A percentile compares a stretch with the other conserved stretches of the same genome.
Conservation (phyloP, 1,139 yeast species). For the Blastobotrys persicus region DNA sequence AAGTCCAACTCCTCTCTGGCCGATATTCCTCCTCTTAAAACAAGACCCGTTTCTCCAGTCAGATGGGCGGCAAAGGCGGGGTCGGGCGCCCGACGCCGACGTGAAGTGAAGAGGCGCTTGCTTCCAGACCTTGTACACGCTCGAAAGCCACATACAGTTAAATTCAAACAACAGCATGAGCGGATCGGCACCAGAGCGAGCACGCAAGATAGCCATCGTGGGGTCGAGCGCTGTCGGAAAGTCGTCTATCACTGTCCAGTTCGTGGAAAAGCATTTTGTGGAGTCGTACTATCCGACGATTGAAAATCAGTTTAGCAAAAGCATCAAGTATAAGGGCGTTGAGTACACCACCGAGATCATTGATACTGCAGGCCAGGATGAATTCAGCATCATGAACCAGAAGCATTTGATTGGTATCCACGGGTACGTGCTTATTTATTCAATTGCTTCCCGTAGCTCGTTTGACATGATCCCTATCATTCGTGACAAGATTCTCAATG, state of each 20-base stretch:
- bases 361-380: conserved; percentile 93
- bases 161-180: conserved; percentile 14
- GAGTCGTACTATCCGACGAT: conserved; percentile 92
- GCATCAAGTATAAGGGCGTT: conserved; percentile 65
- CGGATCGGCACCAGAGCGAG: conserved; percentile 37
- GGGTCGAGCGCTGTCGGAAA: conserved; percentile 92
- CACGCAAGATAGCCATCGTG: conserved; percentile 81
- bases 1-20: no score
- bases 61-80: no score
- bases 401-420: conserved; percentile 81
- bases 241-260: conserved; percentile 81
- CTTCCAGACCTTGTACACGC: no score
- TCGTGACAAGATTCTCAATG: conserved; percentile 78
- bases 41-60: background rate
- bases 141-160: background rate
- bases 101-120: no score
- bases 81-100: no score
- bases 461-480: conserved; percentile 76
- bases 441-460: conserved; percentile 75
- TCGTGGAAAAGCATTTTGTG: conserved; percentile 83
- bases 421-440: conserved; percentile 80
- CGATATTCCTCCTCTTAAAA: background rate
- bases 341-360: conserved; percentile 82
- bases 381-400: conserved; percentile 79
- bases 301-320: conserved; percentile 81